Evolutionary conservation across 2,329 filamentous ascomycete species (phyloP).

Genomic region (Rasamsonia emersonii): DNA sequence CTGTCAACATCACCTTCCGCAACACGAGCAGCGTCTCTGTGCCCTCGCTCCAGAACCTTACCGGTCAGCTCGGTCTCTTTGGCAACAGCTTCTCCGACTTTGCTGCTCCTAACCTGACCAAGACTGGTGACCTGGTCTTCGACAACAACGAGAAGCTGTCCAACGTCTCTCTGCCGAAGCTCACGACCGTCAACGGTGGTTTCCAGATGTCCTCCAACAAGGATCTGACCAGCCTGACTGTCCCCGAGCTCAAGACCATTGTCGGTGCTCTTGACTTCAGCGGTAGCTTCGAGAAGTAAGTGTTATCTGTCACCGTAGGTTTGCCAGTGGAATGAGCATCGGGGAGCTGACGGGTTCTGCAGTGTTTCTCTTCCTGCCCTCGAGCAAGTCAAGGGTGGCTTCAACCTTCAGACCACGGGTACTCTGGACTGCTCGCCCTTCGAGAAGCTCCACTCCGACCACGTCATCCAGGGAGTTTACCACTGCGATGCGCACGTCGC

Average conservation of each 20-base stretch:
- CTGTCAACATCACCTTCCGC: slow-evolving; percentile 72
- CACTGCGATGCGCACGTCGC: slow-evolving; percentile 31
- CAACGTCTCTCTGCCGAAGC: slow-evolving; percentile 67
- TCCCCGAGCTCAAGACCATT: slow-evolving; percentile 60
- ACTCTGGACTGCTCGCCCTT: slow-evolving; percentile 53
- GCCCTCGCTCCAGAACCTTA: slow-evolving; percentile 64
- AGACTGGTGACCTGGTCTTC: slow-evolving; percentile 46
- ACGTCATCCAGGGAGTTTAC: slow-evolving; percentile 41
- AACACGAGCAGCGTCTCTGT: slow-evolving; percentile 68
- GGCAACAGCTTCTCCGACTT: slow-evolving; percentile 52
- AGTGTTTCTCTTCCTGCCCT: slow-evolving; percentile 65
- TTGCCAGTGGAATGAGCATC: neutral
- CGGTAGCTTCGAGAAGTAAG: slow-evolving; percentile 77
- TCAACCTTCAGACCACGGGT: slow-evolving; percentile 59
- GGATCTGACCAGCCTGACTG: slow-evolving; percentile 55
- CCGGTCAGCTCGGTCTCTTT: slow-evolving; percentile 75
- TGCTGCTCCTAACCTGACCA: slow-evolving; percentile 38
- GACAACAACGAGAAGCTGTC: slow-evolving; percentile 48
- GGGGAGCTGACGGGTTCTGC: slow-evolving; percentile 2
- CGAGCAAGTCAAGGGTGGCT: slow-evolving; percentile 60
- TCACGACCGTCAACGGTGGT: slow-evolving; percentile 65
- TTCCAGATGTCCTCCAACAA: slow-evolving; percentile 90
- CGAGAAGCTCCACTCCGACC: slow-evolving; percentile 34
- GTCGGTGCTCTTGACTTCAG: slow-evolving; percentile 75
- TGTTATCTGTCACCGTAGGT: slow-evolving; percentile 46